Base-by-base conservation (phyloP, 169 alveolate species). In the Babesia sp. region DNA sequence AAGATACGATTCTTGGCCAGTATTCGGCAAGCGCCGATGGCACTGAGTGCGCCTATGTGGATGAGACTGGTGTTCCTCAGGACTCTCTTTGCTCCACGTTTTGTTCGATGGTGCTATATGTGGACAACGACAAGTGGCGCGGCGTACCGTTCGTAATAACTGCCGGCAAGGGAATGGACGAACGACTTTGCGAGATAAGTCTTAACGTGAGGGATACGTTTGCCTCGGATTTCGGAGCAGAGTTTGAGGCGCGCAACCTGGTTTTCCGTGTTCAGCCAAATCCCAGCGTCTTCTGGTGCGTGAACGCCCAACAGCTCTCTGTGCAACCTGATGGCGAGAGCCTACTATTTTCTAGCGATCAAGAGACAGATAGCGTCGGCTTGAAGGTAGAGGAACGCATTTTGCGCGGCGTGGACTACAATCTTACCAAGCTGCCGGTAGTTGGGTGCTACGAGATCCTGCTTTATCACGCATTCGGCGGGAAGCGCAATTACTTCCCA, bases 111-210 rank as follows among this genome's bases (percentile, higher is more conserved):
- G 74, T 71, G 22, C 24, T 81, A 41, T 71, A 56, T 50, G 55
- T 81, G 28, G 85, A 81, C 59, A 81, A 81, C 58, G 85, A 71
- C 42, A 36, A 50, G 61, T 81, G 89, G 89, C 46, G n/a, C 22
- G 89, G 70, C n/a, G 89, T 81, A 48, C 89, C 89, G 16, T 71
- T 81, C 46, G 81, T 81, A 37, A 71, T 81, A 2, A 81, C 89
- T 4, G 29, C 89, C 8, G 89, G 89, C 39, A 81, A 81, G 60
- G 89, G 77, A 1, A 58, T 81, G 48, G 85, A 72, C 33, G 89
- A 81, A 31, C 71, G 75, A 0, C 55, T 71, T 22, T 63, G 82
- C n/a, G 85, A 72, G 50, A 54, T 81, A 29, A 37, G 75, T 6
- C 56, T 81, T 2, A 63, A 61, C 39, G 45, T 72, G 61, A 69